These are phyloP conservation scores for Populus davidiana DNA, from an alignment of 345 rosid species.

Conservation along the genomic window DNA sequence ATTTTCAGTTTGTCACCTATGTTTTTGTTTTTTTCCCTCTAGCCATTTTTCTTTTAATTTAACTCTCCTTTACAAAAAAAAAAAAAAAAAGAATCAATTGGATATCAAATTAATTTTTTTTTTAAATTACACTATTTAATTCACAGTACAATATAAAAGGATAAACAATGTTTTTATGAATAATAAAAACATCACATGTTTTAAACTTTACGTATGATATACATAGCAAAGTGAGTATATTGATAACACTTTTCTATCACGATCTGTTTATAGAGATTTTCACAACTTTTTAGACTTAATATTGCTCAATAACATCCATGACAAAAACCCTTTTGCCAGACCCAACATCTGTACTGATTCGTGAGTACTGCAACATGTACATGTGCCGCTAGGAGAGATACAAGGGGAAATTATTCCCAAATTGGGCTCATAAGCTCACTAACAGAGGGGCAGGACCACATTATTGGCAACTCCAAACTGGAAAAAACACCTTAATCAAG, in stretches of 20 bases:
- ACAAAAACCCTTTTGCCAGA: neutral
- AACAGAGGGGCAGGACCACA: slow-evolving; percentile 28
- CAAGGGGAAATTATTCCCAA: neutral
- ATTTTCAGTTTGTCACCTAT: too few relatives aligned
- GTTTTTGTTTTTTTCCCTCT: too few relatives aligned
- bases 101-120: too few relatives aligned
- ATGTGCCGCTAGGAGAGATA: slow-evolving; percentile 21
- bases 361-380: slow-evolving; percentile 25
- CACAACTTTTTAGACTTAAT: neutral
- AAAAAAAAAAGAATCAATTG: too few relatives aligned
- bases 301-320: too few relatives aligned
- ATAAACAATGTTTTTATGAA: too few relatives aligned
- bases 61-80: too few relatives aligned
- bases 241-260: neutral
- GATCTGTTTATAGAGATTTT: neutral
- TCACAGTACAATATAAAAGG: too few relatives aligned
- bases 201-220: too few relatives aligned
- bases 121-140: too few relatives aligned
- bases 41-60: too few relatives aligned
- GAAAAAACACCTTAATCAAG: slow-evolving; percentile 11
- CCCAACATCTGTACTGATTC: neutral
- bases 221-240: neutral
- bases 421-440: slow-evolving; percentile 3
- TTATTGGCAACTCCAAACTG: neutral
- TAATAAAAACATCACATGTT: too few relatives aligned